These are phyloP conservation scores for Flaveria sonorensis DNA, from an alignment of 129 eudicot species.

Conservation along the genomic window DNA sequence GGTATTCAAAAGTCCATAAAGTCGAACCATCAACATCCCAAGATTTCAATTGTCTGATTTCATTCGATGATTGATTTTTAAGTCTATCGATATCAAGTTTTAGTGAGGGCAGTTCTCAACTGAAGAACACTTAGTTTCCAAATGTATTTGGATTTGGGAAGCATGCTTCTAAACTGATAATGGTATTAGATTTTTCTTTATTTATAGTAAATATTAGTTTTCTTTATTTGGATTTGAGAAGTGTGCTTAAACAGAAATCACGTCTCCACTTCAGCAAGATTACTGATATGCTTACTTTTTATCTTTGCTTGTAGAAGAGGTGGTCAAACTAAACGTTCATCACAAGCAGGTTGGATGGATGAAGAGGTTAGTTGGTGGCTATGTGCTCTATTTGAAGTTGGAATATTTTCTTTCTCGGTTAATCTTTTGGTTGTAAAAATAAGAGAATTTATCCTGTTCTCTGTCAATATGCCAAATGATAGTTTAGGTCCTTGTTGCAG, in stretches of 20 bases:
- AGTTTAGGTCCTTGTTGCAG: too few relatives aligned
- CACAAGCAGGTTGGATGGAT: constrained; percentile 89
- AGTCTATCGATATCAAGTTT: too few relatives aligned
- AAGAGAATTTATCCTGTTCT: too few relatives aligned
- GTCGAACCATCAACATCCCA: too few relatives aligned
- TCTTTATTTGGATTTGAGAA: background rate
- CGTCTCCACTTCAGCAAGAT: constrained; percentile 1
- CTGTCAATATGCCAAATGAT: too few relatives aligned
- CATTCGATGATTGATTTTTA: too few relatives aligned
- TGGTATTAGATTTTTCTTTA: background rate
- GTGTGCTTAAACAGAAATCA: background rate
- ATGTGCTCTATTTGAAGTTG: too few relatives aligned
- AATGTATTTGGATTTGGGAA: too few relatives aligned
- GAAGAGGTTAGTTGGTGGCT: constrained; percentile 61
- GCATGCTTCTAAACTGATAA: background rate
- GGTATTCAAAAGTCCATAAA: too few relatives aligned
- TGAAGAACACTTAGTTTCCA: too few relatives aligned
- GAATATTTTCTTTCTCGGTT: background rate
- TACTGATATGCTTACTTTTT: constrained; percentile 7
- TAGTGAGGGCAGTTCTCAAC: too few relatives aligned
- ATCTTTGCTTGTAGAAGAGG: constrained; percentile 35
- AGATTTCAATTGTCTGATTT: too few relatives aligned
- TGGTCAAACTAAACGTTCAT: constrained; percentile 66
- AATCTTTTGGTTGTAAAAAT: background rate
- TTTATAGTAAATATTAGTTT: background rate